Evolutionary conservation across 2,329 filamentous ascomycete species (phyloP).

Genomic region (Neofusicoccum laricinum): DNA sequence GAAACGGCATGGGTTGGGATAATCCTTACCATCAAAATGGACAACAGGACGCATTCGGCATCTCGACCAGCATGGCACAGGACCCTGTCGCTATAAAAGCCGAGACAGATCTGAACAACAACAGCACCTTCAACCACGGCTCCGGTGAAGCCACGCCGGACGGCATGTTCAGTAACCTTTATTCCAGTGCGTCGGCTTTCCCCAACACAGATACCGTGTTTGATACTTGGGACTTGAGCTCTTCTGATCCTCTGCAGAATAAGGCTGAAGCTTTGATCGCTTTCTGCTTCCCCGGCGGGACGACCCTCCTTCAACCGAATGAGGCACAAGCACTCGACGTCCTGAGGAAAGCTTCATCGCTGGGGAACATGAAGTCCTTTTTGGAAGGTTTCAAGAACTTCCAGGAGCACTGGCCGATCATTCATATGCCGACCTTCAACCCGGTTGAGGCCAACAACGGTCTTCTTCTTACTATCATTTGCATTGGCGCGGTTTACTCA

Average conservation of each 20-base stretch:
- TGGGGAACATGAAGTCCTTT: conserved; percentile 68
- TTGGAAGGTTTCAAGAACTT: conserved; percentile 70
- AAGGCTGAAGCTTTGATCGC: conserved; percentile 45
- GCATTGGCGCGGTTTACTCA: conserved; percentile 73
- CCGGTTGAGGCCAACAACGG: conserved; percentile 64
- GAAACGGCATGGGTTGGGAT: conserved; percentile 43
- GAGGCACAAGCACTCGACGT: conserved; percentile 51
- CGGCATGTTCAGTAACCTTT: conserved; percentile 49
- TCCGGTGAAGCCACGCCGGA: conserved; percentile 44
- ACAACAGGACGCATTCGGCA: conserved; percentile 46
- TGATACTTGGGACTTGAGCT: conserved; percentile 43
- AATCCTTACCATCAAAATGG: conserved; percentile 42
- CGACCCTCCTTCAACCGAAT: conserved; percentile 14
- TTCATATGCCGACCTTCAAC: conserved; percentile 70
- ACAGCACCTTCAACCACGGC: conserved; percentile 35
- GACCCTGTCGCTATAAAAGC: conserved; percentile 43
- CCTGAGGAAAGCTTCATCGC: conserved; percentile 57
- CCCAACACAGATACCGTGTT: conserved; percentile 35
- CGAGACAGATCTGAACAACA: conserved; percentile 41
- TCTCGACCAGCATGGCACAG: conserved; percentile 47
- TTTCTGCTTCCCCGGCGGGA: conserved; percentile 49
- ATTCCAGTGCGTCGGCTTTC: conserved; percentile 44
- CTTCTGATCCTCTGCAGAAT: conserved; percentile 44
- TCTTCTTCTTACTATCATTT: conserved; percentile 67
- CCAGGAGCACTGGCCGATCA: conserved; percentile 69